Base-by-base conservation (phyloP, 2,329 filamentous ascomycete genomes). In the Decorospora gaudefroyi region DNA sequence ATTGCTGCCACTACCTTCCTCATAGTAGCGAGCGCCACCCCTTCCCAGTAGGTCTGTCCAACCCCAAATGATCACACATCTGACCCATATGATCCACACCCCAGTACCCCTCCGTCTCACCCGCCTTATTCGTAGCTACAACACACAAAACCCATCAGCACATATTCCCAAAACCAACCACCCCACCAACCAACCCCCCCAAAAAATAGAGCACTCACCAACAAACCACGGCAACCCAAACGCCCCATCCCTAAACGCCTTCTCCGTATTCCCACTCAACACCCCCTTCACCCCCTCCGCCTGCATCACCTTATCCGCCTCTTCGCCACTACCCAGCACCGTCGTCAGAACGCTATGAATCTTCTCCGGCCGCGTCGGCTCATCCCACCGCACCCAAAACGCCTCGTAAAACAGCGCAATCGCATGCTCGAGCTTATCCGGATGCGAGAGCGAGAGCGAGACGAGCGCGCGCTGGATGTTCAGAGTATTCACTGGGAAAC, bases 191-290 rank as follows among this genome's bases (percentile, higher is more conserved):
- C n/a, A n/a, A n/a, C n/a, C n/a, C n/a, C n/a, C n/a, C n/a, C n/a
- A 28, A 8, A 8, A 12, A 10, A 35, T 12, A 25, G 10, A 11
- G 12, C 21, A 61, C 62, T 56, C 33, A 71, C 67, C 67, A 38
- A 73, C 66, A 57, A 82, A 80, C 76, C 79, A 85, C 2, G 82
- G 82, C 39, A 84, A 57, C 1, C 82, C 82, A 70, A 85, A 85
- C 1, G 78, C 79, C 1, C 80, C 82, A 16, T 76, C 72, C 16
- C 68, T 65, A 16, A 83, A 70, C 1, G 80, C 78, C 36, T 62
- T 51, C 10, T 81, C 72, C 1, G 79, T 82, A 45, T 80, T 81
- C 16, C 66, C 67, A 4, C 49, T 57, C 54, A 84, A 56, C 19
- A 58, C 46, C 12, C 70, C 64, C 66, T 83, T 83, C 26, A 72